Base-by-base conservation (phyloP, 1,139 yeast species). In the Debaryomycetaceae sp. region DNA sequence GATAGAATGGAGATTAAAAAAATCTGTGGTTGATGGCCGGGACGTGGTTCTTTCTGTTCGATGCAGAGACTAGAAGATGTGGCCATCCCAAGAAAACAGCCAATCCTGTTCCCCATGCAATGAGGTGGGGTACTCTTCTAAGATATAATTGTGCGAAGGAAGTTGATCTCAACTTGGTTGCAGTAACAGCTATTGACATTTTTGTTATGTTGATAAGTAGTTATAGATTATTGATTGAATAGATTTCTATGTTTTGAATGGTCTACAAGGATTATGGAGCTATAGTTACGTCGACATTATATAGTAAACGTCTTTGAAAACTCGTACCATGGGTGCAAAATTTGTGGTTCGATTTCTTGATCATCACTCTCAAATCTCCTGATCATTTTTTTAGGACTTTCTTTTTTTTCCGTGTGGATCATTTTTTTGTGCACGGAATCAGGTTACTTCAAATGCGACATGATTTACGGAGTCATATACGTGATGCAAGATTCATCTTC, bases 21-120 rank as follows among this genome's bases (percentile, higher is more conserved):
- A 41, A 41, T 30, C 48, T 37, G 14, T 17, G 14, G 51, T 65
- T 63, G 39, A 52, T 63, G 14, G 53, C 51, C 13, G 73, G 75
- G 30, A 60, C 75, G 40, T 61, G 35, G 48, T 60, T 51, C 31
- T 47, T 42, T 38, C 45, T 60, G 52, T 70, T 66, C 37, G 62
- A 55, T 8, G 45, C 49, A 20, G 52, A 57, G 35, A 60, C 60
- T 53, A 51, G 56, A 17, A 58, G 51, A 46, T 66, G 73, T 14
- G 76, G 76, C 75, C 76, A 70, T 22, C 65, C 66, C 47, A 72
- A 62, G 53, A 70, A 65, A 31, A 54, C 38, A 2, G 53, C 58
- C n/a, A 72, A 45, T 11, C 68, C 66, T 34, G 56, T 40, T 13
- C 61, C 70, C 75, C 76, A 70, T 7, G 52, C 50, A n/a, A 51